Base-by-base conservation (phyloP, 73 alveolate species). In the Paramecium biaurelia region DNA sequence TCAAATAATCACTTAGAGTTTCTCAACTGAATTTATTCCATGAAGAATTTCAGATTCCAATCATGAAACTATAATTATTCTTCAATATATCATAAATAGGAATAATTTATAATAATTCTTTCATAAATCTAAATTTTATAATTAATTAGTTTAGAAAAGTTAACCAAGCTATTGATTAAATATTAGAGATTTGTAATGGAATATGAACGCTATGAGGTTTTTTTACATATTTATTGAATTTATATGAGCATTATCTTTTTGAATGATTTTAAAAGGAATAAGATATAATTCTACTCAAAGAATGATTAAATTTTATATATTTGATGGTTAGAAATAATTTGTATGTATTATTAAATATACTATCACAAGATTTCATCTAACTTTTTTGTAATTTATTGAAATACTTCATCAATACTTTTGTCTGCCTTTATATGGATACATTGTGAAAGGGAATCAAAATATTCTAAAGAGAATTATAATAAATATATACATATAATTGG, bases 401-500 rank as follows among this genome's bases (percentile, higher is more conserved):
- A 63, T 24, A 63, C 84, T 24, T 63, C 47, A 7, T 63, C 84
- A 30, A 63, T 26, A 11, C 30, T 26, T 32, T 63, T 30, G 12
- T 63, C 84, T 63, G 49, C 84, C 24, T 63, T 63, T 26, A 63
- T 63, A 63, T 63, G 84, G 23, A 63, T 63, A 32, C 84, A 63
- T 63, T 63, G 26, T 26, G 84, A 63, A 26, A 63, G 84, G 9
- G 84, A 63, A 63, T 92, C 93, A 76, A 96, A 97, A 76, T 93
- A 89, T 53, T 95, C 97, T 41, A 53, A 38, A 7, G 9, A 38
- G 10, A 53, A 9, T 15, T 15, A 2, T 53, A 53, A 7, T 53
- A 18, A 53, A 53, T 15, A 4, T 53, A 53, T 53, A 53, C 68
- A 4, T 53, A 96, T 93, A 74, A 97, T 95, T 74, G 99, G 99